Percentiles rank a stretch among this genome's conserved stretches.
Evolutionary conservation across 257 asterid genomes (phyloP).

Genomic region (Cynanchum wilfordii): DNA sequence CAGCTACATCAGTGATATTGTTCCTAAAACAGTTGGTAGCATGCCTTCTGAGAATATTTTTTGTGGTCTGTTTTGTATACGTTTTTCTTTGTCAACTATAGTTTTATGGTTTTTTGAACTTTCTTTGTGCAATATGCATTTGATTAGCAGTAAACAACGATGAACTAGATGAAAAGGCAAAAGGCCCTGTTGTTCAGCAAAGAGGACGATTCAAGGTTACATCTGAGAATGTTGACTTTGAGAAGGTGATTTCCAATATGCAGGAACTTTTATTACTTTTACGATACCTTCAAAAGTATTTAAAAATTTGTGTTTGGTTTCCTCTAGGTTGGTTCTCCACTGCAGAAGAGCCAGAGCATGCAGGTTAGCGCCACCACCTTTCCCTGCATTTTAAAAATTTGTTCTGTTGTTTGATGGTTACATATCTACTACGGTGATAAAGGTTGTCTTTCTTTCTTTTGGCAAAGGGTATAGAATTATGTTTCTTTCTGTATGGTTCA

Average conservation of each 20-base stretch:
- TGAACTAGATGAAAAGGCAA: constrained; percentile 75
- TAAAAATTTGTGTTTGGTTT: constrained; percentile 1
- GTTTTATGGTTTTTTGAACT: constrained; percentile 6
- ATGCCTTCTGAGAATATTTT: constrained; percentile 35
- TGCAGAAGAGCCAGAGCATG: constrained; percentile 85
- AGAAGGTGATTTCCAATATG: constrained; percentile 44
- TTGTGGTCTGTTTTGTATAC: constrained; percentile 2
- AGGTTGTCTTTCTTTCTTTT: not conserved
- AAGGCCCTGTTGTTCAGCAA: constrained; percentile 81
- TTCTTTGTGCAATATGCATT: constrained; percentile 5
- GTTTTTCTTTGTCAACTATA: not conserved
- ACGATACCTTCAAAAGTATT: constrained; percentile 11
- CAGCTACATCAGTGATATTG: constrained; percentile 29
- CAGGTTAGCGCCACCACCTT: constrained; percentile 41
- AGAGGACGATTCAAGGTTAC: constrained; percentile 98
- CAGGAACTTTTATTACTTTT: constrained; percentile 12
- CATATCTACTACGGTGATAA: not conserved
- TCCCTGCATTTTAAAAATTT: not conserved
- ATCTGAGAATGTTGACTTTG: constrained; percentile 77
- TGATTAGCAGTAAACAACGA: constrained; percentile 58
- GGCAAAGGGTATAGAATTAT: not conserved
- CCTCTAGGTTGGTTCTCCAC: constrained; percentile 53
- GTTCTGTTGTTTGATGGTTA: not conserved
- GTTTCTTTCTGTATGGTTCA: not conserved
- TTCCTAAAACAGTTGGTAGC: constrained; percentile 32